These are phyloP conservation scores for Cryptomeria japonica DNA, from an alignment of 75 land plant genomes.

Conservation along the genomic window DNA sequence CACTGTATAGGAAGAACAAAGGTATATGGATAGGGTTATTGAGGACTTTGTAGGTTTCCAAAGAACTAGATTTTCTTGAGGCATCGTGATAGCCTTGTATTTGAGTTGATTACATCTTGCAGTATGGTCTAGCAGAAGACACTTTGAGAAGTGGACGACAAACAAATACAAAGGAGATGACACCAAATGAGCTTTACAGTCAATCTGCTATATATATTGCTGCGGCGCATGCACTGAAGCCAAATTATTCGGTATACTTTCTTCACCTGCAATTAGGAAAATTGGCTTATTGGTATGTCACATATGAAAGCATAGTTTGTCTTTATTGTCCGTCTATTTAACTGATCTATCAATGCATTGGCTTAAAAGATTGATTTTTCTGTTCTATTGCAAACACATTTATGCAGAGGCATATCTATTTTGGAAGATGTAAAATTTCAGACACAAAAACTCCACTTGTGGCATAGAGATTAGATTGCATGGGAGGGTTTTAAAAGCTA, in stretches of 20 bases:
- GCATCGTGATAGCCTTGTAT: not conserved
- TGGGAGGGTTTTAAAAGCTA: not conserved
- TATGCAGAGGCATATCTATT: not conserved
- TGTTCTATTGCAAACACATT: not conserved
- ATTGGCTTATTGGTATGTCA: not conserved
- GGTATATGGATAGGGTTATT: not conserved
- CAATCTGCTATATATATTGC: slow-evolving; percentile 98
- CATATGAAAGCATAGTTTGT: not conserved
- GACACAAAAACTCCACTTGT: not conserved
- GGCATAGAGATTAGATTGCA: not conserved
- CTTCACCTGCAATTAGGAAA: not conserved
- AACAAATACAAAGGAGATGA: slow-evolving; percentile 48
- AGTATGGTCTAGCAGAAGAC: slow-evolving; percentile 99
- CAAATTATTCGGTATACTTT: slow-evolving; percentile 78
- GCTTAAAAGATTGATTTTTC: not conserved
- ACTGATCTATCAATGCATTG: not conserved
- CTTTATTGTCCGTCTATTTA: not conserved
- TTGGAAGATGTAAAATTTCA: not conserved
- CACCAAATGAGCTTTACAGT: slow-evolving; percentile 83
- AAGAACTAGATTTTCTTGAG: not conserved
- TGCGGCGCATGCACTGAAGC: slow-evolving; percentile 97
- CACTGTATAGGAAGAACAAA: not conserved
- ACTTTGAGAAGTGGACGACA: slow-evolving; percentile 75
- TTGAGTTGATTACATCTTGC: slow-evolving; percentile 12
- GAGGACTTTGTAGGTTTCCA: not conserved